Evolutionary conservation across 371 early-diverging fungal species (phyloP), one percentile per base, ranked within the genome.

Genomic region (Zancudomyces culisetae): DNA sequence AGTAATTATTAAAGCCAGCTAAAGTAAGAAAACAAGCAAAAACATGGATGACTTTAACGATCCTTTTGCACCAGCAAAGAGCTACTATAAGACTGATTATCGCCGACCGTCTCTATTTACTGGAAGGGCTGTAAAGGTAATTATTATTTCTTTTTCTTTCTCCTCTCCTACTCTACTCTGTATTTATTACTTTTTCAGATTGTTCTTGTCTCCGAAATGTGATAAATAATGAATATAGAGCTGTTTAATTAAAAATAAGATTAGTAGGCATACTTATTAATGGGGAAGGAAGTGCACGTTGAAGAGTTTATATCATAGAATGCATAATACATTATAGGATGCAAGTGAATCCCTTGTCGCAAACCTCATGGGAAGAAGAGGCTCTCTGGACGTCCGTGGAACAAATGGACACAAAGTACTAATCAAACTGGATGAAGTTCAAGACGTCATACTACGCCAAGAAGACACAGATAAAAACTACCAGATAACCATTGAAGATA

Each of bases 401-500:
- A 20, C 10, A 10, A 21, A n/a, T 10, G 24, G 19, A 8, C 3
- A 35, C n/a, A 29, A 19, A 27, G 35, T 49, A 4, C 3, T 49
- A 23, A 49, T 94, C 42, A 84, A 94, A 54, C 90, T 94, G 0
- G 81, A 80, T 46, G 80, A 80, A 54, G 87, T 89, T 1, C 76
- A 83, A 47, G 75, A 79, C 49, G 61, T 67, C 27, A 74, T 96
- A 13, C 66, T 96, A 28, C 79, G 72, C 50, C 95, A 96, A 60
- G 95, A 96, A 65, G 97, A 96, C 64, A 90, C 92, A 0, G 86
- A 93, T 64, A 88, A 87, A 19, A 88, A 96, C 59, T 83, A 74
- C 57, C 94, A 93, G 62, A 91, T 96, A 57, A 96, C 95, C 0
- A 72, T 96, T 46, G 78, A 84, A 43, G 97, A 96, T 65, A 56